These are phyloP conservation scores for Metschnikowia matae DNA, from an alignment of 805 yeast species.

Conservation along the genomic window DNA sequence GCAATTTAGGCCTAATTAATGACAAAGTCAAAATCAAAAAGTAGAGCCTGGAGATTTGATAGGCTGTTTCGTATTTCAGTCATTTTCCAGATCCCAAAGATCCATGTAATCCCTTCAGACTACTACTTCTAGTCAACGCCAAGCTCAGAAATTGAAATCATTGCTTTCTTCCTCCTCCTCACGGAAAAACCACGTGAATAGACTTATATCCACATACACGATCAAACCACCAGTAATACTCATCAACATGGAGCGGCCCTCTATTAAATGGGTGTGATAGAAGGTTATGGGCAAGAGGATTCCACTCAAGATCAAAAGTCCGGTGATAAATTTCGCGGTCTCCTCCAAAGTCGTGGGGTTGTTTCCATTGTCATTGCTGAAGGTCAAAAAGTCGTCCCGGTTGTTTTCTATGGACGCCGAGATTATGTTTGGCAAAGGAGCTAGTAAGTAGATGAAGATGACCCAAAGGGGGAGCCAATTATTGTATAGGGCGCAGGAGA, in stretches of 20 bases:
- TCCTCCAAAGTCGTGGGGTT: slow-evolving; percentile 38
- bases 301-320: slow-evolving; percentile 41
- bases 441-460: slow-evolving; percentile 38
- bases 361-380: slow-evolving; percentile 37
- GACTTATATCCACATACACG: slow-evolving; percentile 41
- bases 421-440: slow-evolving; percentile 43
- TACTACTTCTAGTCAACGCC: background rate
- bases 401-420: slow-evolving; percentile 34
- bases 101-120: background rate
- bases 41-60: background rate
- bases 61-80: too few relatives aligned
- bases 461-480: slow-evolving; percentile 39
- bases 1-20: background rate
- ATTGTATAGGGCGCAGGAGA: slow-evolving; percentile 43
- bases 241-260: slow-evolving; percentile 39
- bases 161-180: slow-evolving; percentile 43
- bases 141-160: slow-evolving; percentile 36
- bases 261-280: slow-evolving; percentile 35
- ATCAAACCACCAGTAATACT: slow-evolving; percentile 43
- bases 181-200: slow-evolving; percentile 45
- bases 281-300: slow-evolving; percentile 40
- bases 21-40: background rate
- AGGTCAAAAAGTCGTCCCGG: slow-evolving; percentile 42
- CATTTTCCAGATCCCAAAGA: too few relatives aligned
- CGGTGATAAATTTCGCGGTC: slow-evolving; percentile 36